Conservation (phyloP, 345 rosid species). For the Boechera stricta region DNA sequence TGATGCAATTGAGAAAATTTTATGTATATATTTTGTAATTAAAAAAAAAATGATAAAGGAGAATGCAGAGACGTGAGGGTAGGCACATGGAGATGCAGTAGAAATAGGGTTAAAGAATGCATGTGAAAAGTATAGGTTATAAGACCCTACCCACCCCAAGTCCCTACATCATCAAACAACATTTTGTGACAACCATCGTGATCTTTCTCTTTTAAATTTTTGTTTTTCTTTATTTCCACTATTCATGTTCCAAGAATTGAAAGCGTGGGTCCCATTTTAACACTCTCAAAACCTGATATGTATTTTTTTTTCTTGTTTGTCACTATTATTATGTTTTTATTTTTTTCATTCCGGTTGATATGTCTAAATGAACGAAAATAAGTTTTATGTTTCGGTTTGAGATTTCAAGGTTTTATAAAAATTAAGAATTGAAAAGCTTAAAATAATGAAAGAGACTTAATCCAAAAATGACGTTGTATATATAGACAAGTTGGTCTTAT, state of each 20-base stretch:
- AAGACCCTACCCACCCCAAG: constrained; percentile 42
- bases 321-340: background rate
- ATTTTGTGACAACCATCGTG: constrained; percentile 51
- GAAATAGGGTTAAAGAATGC: constrained; percentile 50
- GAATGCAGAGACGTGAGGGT: constrained; percentile 44
- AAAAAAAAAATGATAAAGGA: background rate
- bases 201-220: constrained; percentile 28
- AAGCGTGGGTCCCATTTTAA: constrained; percentile 35
- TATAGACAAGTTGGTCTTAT: constrained; percentile 29
- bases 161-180: constrained; percentile 41
- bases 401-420: background rate
- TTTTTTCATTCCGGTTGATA: background rate
- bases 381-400: background rate
- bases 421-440: background rate
- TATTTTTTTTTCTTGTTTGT: background rate
- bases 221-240: constrained; percentile 34
- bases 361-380: too few species aligned
- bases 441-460: background rate
- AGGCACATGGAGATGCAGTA: constrained; percentile 49
- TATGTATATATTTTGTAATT: background rate
- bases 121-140: constrained; percentile 47
- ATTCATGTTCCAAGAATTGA: constrained; percentile 43
- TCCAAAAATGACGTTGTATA: background rate
- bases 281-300: constrained; percentile 32
- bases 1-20: background rate